Evolutionary conservation across 257 asterid species (phyloP).

Genomic region (Solanum dulcamara): DNA sequence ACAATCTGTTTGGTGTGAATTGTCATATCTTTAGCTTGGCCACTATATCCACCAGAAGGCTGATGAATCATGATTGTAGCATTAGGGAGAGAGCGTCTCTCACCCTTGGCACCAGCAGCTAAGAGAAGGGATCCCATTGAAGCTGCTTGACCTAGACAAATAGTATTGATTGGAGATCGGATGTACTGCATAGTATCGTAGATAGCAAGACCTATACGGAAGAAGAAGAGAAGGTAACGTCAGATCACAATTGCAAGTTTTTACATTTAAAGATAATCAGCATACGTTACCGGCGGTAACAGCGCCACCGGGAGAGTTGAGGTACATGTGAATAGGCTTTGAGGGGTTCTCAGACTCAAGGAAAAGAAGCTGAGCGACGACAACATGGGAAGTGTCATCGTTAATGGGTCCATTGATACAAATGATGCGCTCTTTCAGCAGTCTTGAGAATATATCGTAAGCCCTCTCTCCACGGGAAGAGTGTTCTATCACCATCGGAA

Average conservation of each 20-base stretch:
- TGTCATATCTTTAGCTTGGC: conserved; percentile 85
- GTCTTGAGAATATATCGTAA: conserved; percentile 83
- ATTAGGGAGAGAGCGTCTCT: conserved; percentile 78
- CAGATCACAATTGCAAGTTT: too few species aligned
- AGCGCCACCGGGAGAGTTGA: conserved; percentile 92
- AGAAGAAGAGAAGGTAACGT: not conserved
- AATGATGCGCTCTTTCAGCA: conserved; percentile 80
- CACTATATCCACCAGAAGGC: conserved; percentile 92
- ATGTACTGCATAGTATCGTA: conserved; percentile 95
- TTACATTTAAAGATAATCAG: not conserved
- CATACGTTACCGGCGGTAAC: conserved; percentile 64
- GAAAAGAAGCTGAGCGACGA: conserved; percentile 84
- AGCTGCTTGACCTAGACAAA: conserved; percentile 94
- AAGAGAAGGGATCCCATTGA: conserved; percentile 94
- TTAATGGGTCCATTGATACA: conserved; percentile 84
- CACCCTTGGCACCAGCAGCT: conserved; percentile 96
- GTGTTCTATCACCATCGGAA: conserved; percentile 93
- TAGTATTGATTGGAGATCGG: conserved; percentile 78
- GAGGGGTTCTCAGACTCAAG: conserved; percentile 92
- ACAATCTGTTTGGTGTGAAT: conserved; percentile 78
- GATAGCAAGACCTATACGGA: conserved; percentile 71
- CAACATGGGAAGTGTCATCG: conserved; percentile 87
- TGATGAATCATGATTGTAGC: conserved; percentile 91
- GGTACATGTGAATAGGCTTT: conserved; percentile 83
- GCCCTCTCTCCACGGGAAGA: conserved; percentile 91